Percentiles rank a stretch among this genome's conserved stretches.
Conservation (phyloP, 164 flowering plant species). For the Tetracentron sinense region DNA sequence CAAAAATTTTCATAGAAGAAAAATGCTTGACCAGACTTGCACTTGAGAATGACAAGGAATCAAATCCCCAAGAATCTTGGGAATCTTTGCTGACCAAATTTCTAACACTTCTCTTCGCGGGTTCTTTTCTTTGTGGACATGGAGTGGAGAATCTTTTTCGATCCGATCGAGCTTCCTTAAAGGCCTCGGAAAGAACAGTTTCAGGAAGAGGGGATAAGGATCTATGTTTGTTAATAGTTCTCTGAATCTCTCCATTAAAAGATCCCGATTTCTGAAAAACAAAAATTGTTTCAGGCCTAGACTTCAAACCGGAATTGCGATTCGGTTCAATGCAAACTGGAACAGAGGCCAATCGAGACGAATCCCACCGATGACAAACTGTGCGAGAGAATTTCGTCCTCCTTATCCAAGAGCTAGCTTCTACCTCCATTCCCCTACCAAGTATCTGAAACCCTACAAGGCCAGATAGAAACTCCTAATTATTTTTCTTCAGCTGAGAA, state of each 20-base stretch:
- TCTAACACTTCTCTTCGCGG: slow-evolving; percentile 34
- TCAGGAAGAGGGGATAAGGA: slow-evolving; percentile 61
- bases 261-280: slow-evolving; percentile 11
- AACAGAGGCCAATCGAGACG: too few relatives aligned
- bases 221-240: slow-evolving; percentile 41
- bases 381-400: too few relatives aligned
- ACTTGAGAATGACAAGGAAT: slow-evolving; percentile 11
- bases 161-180: slow-evolving; percentile 65
- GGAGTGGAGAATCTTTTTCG: slow-evolving; percentile 76
- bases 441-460: too few relatives aligned
- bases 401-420: too few relatives aligned
- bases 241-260: slow-evolving; percentile 5
- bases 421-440: too few relatives aligned
- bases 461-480: too few relatives aligned
- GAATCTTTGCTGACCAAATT: slow-evolving; percentile 29
- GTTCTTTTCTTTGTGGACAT: slow-evolving; percentile 37
- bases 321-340: slow-evolving; percentile 29
- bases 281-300: slow-evolving; percentile 27
- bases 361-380: too few relatives aligned
- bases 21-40: slow-evolving; percentile 39
- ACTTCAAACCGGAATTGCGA: slow-evolving; percentile 27
- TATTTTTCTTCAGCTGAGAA: too few relatives aligned
- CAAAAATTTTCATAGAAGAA: slow-evolving; percentile 32
- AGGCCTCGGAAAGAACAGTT: slow-evolving; percentile 52
- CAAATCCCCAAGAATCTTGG: slow-evolving; percentile 13